Evolutionary conservation across 345 rosid species (phyloP).

Genomic region (Brassica rapa): DNA sequence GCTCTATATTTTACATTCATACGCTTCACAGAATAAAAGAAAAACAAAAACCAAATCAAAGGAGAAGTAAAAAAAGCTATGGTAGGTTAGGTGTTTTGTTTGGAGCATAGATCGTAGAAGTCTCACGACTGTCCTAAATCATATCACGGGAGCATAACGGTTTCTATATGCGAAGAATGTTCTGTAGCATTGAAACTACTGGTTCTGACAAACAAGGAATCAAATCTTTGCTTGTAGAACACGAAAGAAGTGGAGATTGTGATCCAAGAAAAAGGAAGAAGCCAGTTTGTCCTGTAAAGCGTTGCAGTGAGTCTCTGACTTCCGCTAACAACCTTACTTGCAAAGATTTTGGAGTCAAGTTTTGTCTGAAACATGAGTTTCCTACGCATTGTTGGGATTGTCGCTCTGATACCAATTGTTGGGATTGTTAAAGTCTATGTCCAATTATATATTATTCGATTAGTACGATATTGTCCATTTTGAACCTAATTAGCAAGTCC

Average conservation of each 20-base stretch:
- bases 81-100: constrained; percentile 64
- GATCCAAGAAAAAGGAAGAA: constrained; percentile 70
- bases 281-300: constrained; percentile 57
- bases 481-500: no score
- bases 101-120: constrained; percentile 67
- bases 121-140: constrained; percentile 71
- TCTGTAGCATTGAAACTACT: constrained; percentile 64
- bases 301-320: constrained; percentile 67
- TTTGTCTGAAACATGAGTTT: constrained; percentile 76
- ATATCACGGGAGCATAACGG: constrained; percentile 59
- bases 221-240: constrained; percentile 53
- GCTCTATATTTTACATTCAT: constrained; percentile 11
- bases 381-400: constrained; percentile 29
- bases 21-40: background rate
- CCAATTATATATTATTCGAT: no score
- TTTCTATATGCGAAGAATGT: constrained; percentile 71
- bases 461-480: no score
- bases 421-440: no score
- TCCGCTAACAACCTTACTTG: constrained; percentile 67
- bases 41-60: background rate
- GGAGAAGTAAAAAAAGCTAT: constrained; percentile 13
- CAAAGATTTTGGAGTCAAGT: constrained; percentile 66
- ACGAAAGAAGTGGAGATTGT: constrained; percentile 59
- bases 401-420: no score
- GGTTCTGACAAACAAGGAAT: constrained; percentile 47